A percentile compares a stretch with the other conserved stretches of the same genome.
phyloP scores from a whole-genome alignment of 1,284 basidiomycete genomes.

The Coniophora puteana region DNA sequence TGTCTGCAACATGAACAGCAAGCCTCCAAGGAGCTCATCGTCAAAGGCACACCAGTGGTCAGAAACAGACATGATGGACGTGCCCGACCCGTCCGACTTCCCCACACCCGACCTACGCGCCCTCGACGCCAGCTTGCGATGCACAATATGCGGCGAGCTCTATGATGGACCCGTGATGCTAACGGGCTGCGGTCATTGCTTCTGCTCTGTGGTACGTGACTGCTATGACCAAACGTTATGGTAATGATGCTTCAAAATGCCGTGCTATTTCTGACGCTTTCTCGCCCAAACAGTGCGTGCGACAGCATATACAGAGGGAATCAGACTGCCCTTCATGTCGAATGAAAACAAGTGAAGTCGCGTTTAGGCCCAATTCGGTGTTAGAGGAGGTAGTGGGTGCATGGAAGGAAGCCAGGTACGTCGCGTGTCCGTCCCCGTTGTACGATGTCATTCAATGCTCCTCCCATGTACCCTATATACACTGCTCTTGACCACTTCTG shows the following conservation, averaged over 20 bases:
- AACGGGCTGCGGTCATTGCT: constrained; percentile 65
- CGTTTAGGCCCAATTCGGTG: constrained; percentile 54
- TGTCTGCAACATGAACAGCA: too few relatives aligned
- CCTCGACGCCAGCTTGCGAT: constrained; percentile 63
- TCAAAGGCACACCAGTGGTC: too few relatives aligned
- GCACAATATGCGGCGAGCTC: constrained; percentile 68
- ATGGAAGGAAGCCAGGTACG: constrained; percentile 65
- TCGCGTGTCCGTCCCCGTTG: background rate
- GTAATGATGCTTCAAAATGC: constrained; percentile 2
- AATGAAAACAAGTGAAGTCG: constrained; percentile 48
- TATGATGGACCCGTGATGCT: constrained; percentile 69
- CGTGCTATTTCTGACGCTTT: background rate
- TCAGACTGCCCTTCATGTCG: constrained; percentile 67
- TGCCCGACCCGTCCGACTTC: constrained; percentile 70
- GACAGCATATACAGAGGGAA: constrained; percentile 50
- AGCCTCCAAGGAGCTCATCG: too few relatives aligned
- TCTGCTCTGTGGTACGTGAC: constrained; percentile 65
- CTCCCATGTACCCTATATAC: constrained; percentile 34
- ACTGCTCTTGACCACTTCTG: constrained; percentile 7
- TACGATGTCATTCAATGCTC: constrained; percentile 34
- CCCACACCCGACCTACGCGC: constrained; percentile 51
- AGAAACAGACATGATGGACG: too few relatives aligned
- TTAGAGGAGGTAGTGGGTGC: constrained; percentile 58
- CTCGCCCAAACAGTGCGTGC: constrained; percentile 50
- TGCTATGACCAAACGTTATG: background rate